Conservation (phyloP, 139 green algal genomes). For the Astrephomene gubernaculifera region DNA sequence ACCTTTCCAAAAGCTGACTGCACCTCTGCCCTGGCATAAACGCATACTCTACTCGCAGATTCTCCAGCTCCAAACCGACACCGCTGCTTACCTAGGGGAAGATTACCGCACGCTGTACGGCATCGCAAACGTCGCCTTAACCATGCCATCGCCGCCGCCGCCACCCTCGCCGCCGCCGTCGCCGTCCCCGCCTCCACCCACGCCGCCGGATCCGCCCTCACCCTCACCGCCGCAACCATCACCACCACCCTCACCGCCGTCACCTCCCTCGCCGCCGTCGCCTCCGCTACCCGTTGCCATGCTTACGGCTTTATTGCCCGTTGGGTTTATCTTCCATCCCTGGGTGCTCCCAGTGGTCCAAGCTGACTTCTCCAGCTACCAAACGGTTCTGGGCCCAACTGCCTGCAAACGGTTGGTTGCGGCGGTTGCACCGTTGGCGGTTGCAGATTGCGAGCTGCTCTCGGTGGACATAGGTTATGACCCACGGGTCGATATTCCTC, state of each 20-base stretch:
- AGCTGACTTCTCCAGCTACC: too few relatives aligned
- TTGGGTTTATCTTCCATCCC: too few relatives aligned
- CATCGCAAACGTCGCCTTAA: background rate
- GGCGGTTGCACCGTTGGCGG: too few relatives aligned
- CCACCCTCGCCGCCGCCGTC: background rate
- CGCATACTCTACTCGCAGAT: background rate
- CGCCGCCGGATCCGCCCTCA: background rate
- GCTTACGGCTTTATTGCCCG: too few relatives aligned
- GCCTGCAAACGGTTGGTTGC: too few relatives aligned
- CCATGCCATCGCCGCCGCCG: background rate
- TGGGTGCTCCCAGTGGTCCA: too few relatives aligned
- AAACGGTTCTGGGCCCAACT: too few relatives aligned
- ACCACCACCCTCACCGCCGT: background rate
- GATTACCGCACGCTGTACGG: conserved; percentile 5
- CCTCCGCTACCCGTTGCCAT: too few relatives aligned
- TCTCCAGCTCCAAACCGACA: background rate
- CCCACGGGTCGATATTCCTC: too few relatives aligned
- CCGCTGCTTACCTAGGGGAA: background rate
- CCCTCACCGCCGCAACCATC: background rate
- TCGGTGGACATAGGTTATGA: too few relatives aligned
- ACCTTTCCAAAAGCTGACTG: too few relatives aligned
- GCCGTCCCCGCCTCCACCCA: background rate
- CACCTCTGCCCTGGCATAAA: background rate
- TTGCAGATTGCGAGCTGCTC: too few relatives aligned
- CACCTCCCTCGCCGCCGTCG: background rate